Conservation (phyloP, 352 stramenopile species). For the Paralagenidium karlingii region DNA sequence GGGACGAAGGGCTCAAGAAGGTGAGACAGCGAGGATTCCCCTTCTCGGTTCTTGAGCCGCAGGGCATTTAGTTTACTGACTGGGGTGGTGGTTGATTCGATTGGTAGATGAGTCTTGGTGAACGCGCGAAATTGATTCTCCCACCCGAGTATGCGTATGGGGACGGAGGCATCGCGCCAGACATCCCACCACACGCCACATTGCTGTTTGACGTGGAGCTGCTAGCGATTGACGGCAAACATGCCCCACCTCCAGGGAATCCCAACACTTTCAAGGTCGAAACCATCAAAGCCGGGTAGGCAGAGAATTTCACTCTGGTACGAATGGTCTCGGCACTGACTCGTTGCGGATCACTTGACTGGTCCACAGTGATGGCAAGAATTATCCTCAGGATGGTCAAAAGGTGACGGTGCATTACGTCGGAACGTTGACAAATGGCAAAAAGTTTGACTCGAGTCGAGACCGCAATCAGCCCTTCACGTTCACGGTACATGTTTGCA, state of each 20-base stretch:
- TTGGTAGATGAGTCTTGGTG: constrained; percentile 76
- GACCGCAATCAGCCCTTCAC: constrained; percentile 89
- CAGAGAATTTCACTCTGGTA: constrained; percentile 75
- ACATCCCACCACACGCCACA: too few relatives aligned
- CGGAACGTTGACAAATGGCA: constrained; percentile 92
- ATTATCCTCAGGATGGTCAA: too few relatives aligned
- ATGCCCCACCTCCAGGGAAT: too few relatives aligned
- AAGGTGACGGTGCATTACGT: constrained; percentile 94
- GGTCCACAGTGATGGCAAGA: too few relatives aligned
- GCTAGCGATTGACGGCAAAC: too few relatives aligned
- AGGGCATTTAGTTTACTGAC: constrained; percentile 28
- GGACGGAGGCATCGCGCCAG: constrained; percentile 76
- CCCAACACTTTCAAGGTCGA: constrained; percentile 93
- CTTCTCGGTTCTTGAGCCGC: too few relatives aligned
- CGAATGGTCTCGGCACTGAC: too few relatives aligned
- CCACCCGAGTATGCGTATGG: constrained; percentile 95
- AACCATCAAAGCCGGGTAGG: constrained; percentile 70
- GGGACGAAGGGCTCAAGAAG: constrained; percentile 94
- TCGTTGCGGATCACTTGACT: too few relatives aligned
- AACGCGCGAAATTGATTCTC: constrained; percentile 86
- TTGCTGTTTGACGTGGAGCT: too few relatives aligned
- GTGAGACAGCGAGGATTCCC: too few relatives aligned
- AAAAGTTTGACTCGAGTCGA: constrained; percentile 95
- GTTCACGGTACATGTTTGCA: too few relatives aligned
- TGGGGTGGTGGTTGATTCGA: constrained; percentile 23